These are phyloP conservation scores for Prunella vulgaris DNA, from an alignment of 257 asterid genomes.

Conservation along the genomic window DNA sequence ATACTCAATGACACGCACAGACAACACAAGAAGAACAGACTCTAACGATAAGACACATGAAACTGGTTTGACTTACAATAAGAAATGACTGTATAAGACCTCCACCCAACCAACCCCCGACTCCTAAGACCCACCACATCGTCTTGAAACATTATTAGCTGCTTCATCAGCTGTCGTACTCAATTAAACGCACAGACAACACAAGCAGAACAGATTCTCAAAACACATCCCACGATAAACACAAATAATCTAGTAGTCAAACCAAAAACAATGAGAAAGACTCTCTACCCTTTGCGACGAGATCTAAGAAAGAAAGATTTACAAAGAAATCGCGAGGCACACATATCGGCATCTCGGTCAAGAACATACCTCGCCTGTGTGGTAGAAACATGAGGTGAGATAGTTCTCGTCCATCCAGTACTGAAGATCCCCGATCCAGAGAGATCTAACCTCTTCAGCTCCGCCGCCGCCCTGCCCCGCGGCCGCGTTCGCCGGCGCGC, in stretches of 20 bases:
- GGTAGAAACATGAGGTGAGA: slow-evolving; percentile 50
- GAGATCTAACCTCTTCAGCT: slow-evolving; percentile 59
- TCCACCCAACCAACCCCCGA: background rate
- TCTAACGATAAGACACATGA: background rate
- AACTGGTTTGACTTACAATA: background rate
- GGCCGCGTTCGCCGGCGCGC: slow-evolving; percentile 25
- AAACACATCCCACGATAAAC: background rate
- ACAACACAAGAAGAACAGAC: too few species aligned
- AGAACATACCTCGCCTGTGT: slow-evolving; percentile 64
- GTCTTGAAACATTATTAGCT: background rate
- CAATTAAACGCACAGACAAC: background rate
- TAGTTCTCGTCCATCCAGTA: slow-evolving; percentile 89
- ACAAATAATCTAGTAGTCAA: background rate
- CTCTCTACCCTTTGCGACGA: background rate
- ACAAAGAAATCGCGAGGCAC: background rate
- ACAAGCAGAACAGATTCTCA: background rate
- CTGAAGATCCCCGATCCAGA: slow-evolving; percentile 93
- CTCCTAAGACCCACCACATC: background rate
- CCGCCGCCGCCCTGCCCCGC: slow-evolving; percentile 24
- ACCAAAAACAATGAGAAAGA: background rate
- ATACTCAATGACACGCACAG: too few species aligned
- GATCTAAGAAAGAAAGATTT: background rate
- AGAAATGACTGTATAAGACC: background rate
- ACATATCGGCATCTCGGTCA: background rate
- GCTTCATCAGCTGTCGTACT: background rate